Evolutionary conservation across 768 basidiomycete species (phyloP), one percentile per base, ranked within the genome.

Genomic region (Suillus luteus): DNA sequence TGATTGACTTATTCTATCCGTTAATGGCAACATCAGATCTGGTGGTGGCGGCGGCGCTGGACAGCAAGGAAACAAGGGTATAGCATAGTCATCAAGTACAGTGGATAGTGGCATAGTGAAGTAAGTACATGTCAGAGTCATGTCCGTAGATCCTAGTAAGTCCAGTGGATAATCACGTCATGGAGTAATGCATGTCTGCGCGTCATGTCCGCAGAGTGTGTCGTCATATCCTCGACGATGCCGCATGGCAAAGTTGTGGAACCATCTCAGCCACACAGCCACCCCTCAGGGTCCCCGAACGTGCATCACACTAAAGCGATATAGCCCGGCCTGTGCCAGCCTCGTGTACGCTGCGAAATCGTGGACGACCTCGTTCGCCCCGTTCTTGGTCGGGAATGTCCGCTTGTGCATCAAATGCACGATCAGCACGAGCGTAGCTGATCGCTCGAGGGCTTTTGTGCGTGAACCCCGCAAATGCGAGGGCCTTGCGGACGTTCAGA

Each of bases 401-500:
- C 48, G 84, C 80, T 68, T 79, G 77, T 64, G 79, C 81, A 71
- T 85, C 86, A 74, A 92, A 90, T 57, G 86, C 87, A 71, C 81
- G 87, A 77, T 92, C 90, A 64, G 85, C 90, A 71, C 88, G 83
- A 69, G 86, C 81, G 76, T 93, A 93, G 74, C 80, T 89, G 76
- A 93, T 85, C 62, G 83, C 82, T 65, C 92, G 88, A 65, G 92
- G 92, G 70, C 89, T 92, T 82, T 90, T 93, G 80, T 95, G 92
- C 38, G 93, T 93, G 78, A 94, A 94, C 59, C 92, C 93, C 64
- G 90, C 92, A 77, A 95, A 96, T 24, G 95, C 94, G 54, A 93
- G 81, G 52, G 90, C 88, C 79, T 99, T 98, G 70, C 96, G 89
- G 66, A 96, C 88, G 70, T 93, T 87, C 73, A 99, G 82, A 66